phyloP scores from a whole-genome alignment of 2,329 filamentous ascomycete species.

The Alternaria ventricosa region DNA sequence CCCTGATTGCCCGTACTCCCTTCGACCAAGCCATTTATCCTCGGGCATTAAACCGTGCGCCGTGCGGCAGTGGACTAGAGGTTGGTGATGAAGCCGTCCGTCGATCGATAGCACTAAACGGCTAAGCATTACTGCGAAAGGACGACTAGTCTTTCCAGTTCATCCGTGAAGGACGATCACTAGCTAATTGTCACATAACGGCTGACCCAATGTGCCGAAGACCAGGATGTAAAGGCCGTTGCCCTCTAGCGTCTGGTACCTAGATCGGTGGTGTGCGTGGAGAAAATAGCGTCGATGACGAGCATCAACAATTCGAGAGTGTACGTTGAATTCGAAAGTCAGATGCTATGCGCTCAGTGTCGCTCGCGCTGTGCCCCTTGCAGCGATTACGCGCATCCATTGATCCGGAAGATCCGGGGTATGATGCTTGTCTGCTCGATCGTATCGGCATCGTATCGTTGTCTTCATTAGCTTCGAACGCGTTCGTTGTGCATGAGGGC shows the following conservation, averaged over 20 bases:
- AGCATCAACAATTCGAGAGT: not conserved
- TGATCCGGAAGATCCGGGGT: not conserved
- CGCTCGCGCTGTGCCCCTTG: not conserved
- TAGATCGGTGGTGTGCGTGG: not conserved
- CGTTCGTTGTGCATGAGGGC: not conserved
- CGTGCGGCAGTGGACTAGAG: not conserved
- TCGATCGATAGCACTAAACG: not conserved
- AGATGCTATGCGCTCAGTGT: not conserved
- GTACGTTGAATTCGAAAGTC: not conserved
- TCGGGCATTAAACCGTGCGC: not conserved
- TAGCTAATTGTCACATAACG: not conserved
- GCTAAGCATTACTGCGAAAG: not conserved
- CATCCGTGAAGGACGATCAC: not conserved
- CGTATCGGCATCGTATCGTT: not conserved
- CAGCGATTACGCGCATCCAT: not conserved
- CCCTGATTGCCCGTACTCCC: not conserved
- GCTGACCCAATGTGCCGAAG: not conserved
- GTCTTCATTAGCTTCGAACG: not conserved
- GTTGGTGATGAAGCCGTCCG: not conserved
- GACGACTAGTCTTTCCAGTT: not conserved
- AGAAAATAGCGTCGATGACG: not conserved
- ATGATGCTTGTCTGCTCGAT: not conserved
- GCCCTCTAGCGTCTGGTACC: not conserved
- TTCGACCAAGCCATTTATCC: not conserved
- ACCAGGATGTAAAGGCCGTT: not conserved